phyloP scores from a whole-genome alignment of 139 green algal species.

The Picochlorum sp. region DNA sequence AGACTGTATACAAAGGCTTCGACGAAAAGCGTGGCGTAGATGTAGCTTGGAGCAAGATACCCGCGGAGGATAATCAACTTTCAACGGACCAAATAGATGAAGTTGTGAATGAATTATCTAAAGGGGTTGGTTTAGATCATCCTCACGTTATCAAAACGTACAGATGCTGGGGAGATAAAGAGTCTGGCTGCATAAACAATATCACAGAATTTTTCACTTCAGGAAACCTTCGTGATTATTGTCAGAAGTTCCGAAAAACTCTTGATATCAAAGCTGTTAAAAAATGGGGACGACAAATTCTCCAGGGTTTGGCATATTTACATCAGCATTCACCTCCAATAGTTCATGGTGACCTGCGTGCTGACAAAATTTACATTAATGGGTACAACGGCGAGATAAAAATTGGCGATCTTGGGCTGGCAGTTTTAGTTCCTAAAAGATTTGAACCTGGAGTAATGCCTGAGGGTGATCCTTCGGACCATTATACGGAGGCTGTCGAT shows the following conservation, averaged over 20 bases:
- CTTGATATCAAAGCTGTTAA: constrained; percentile 84
- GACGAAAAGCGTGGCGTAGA: constrained; percentile 78
- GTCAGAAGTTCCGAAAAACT: constrained; percentile 57
- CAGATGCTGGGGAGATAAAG: constrained; percentile 63
- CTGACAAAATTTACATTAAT: constrained; percentile 85
- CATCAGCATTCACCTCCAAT: constrained; percentile 79
- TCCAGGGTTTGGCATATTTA: constrained; percentile 75
- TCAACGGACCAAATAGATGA: constrained; percentile 49
- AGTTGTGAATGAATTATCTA: constrained; percentile 65
- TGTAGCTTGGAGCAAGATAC: constrained; percentile 85
- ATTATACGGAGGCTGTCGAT: constrained; percentile 60
- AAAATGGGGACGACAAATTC: constrained; percentile 80
- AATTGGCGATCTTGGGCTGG: constrained; percentile 85
- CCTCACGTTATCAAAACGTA: constrained; percentile 79
- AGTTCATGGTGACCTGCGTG: constrained; percentile 76
- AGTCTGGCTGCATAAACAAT: constrained; percentile 74
- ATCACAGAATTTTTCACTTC: constrained; percentile 90
- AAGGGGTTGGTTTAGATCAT: constrained; percentile 71
- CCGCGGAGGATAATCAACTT: constrained; percentile 32
- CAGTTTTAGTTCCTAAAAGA: constrained; percentile 65
- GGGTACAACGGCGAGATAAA: constrained; percentile 87
- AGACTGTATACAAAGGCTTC: constrained; percentile 68
- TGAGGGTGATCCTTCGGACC: constrained; percentile 24
- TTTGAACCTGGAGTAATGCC: constrained; percentile 37
- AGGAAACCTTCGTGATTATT: constrained; percentile 80